Evolutionary conservation across 1,139 yeast genomes (phyloP).

Genomic region (Hansenula anomala): DNA sequence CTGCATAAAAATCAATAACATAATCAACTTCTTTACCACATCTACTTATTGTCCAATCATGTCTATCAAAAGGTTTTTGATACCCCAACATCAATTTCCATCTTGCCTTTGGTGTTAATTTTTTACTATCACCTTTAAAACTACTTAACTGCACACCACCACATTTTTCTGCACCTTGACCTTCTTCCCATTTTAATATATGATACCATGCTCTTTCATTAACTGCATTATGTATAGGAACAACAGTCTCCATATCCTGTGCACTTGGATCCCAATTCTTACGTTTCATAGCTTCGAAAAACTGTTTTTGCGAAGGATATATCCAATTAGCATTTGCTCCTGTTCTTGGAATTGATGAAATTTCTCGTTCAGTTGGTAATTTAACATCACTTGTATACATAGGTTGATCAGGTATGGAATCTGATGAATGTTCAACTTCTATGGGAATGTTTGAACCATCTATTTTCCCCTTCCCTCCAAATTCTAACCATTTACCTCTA

Average conservation of each 20-base stretch:
- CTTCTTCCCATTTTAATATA: conserved; percentile 76
- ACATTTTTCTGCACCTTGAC: conserved; percentile 58
- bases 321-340: conserved; percentile 70
- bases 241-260: conserved; percentile 82
- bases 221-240: conserved; percentile 91
- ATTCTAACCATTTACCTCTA: conserved; percentile 40
- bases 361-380: conserved; percentile 65
- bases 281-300: conserved; percentile 89
- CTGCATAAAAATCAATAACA: conserved; percentile 87
- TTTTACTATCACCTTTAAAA: conserved; percentile 84
- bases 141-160: conserved; percentile 84
- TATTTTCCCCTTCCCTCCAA: conserved; percentile 25
- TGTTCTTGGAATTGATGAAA: conserved; percentile 84
- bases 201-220: conserved; percentile 92
- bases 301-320: conserved; percentile 93
- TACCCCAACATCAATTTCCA: conserved; percentile 58
- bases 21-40: conserved; percentile 84
- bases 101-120: conserved; percentile 87
- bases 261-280: conserved; percentile 85
- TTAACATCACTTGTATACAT: conserved; percentile 29
- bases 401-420: conserved; percentile 27
- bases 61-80: conserved; percentile 88
- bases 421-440: conserved; percentile 37
- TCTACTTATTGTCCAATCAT: conserved; percentile 90
- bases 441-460: conserved; percentile 23